These are phyloP conservation scores for Asterochloris erici DNA, from an alignment of 139 green algal species.

Conservation along the genomic window DNA sequence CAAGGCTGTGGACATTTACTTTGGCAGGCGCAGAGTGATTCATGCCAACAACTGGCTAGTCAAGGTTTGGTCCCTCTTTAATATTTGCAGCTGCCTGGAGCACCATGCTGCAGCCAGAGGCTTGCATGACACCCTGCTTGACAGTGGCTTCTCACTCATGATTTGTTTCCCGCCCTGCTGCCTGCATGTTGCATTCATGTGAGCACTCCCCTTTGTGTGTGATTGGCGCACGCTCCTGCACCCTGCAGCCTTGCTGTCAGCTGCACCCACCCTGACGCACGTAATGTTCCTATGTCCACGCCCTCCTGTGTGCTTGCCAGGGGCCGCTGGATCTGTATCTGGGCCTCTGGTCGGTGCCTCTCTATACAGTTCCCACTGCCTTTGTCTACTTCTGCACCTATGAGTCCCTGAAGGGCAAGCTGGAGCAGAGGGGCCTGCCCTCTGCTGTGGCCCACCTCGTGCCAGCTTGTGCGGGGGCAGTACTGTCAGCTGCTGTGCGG, in stretches of 20 bases:
- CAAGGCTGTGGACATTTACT: slow-evolving; percentile 20
- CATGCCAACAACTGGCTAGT: slow-evolving; percentile 21
- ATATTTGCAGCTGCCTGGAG: too few relatives aligned
- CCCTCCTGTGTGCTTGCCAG: slow-evolving; percentile 7
- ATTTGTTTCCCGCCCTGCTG: too few relatives aligned
- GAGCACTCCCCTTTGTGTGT: too few relatives aligned
- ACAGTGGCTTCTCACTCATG: too few relatives aligned
- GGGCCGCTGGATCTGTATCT: slow-evolving; percentile 54
- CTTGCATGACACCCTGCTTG: too few relatives aligned
- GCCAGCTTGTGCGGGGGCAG: slow-evolving; percentile 34
- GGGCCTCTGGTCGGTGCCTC: slow-evolving; percentile 44
- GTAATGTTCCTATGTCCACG: too few relatives aligned
- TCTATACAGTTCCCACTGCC: slow-evolving; percentile 57
- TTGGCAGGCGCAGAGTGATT: slow-evolving; percentile 15
- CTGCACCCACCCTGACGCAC: too few relatives aligned
- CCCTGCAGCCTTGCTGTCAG: too few relatives aligned
- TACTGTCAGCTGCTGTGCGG: slow-evolving; percentile 43
- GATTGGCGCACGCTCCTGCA: too few relatives aligned
- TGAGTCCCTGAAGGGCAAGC: slow-evolving; percentile 31
- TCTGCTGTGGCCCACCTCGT: slow-evolving; percentile 33
- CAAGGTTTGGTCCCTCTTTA: neutral
- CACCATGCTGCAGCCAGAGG: too few relatives aligned
- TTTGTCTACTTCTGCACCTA: slow-evolving; percentile 67
- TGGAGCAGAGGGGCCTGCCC: slow-evolving; percentile 17
- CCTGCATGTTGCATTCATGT: too few relatives aligned